Evolutionary conservation across 1,139 yeast species (phyloP), one percentile per base, ranked within the genome.

Genomic region (Kodamaea alishanica): DNA sequence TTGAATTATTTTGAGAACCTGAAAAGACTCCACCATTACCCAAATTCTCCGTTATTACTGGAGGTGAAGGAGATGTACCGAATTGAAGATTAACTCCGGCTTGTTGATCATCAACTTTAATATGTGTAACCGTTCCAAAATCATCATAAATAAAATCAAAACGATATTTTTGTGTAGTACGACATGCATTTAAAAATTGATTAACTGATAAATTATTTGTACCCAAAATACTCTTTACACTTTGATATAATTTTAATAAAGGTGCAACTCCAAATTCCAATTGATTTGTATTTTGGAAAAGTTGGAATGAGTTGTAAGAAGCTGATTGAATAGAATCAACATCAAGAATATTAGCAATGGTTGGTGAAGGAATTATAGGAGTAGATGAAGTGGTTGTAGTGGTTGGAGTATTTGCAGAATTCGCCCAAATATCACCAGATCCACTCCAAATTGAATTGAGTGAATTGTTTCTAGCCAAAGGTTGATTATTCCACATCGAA

Each of bases 111-210:
- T 46, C 49, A 22, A 65, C 62, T 44, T 70, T 69, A 34, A 72
- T 60, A 45, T 69, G 75, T 9, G 71, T 67, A 2, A 74, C 75
- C 8, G 64, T 65, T 2, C 78, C 77, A 40, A 61, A 60, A 35
- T 73, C 77, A 48, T 75, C 80, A 49, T 70, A 72, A 27, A 69
- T 54, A 34, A 73, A 56, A 29, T 73, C 77, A 50, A 75, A 76
- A 32, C 59, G 59, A 42, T 60, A 59, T 4, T 58, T 48, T 9
- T 47, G 46, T 10, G 54, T 48, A 30, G 52, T 53, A 26, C 73
- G 59, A 37, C 67, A 62, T 7, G 67, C 61, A n/a, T 55, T 51
- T 31, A 71, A 55, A 44, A 75, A 75, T 44, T 71, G 76, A 36
- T 67, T 69, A 45, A 73, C 52, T 1, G 71, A 63, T 35, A 76